Percentiles rank a stretch among this genome's conserved stretches.
Conservation (phyloP, 2,329 filamentous ascomycete species). For the Beauveria scarabaeidicola region DNA sequence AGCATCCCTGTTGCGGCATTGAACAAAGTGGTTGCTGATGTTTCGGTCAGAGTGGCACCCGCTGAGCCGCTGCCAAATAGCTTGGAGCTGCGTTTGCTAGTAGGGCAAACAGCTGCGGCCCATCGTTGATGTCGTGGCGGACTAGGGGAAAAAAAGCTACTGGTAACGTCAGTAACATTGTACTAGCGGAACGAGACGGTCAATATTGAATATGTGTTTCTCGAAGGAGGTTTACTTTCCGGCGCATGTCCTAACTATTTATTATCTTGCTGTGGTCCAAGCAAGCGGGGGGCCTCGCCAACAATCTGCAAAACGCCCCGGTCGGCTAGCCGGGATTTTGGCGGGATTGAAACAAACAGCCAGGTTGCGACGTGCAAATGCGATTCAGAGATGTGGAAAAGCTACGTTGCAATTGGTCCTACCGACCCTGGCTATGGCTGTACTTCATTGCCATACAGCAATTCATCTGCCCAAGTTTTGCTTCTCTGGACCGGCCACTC, state of each 20-base stretch:
- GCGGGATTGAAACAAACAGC: slow-evolving; percentile 4
- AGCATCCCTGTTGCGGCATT: not conserved
- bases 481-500: not conserved
- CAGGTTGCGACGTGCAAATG: not conserved
- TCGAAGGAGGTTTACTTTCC: not conserved
- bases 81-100: not conserved
- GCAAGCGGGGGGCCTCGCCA: not conserved
- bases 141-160: no score
- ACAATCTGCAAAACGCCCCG: not conserved
- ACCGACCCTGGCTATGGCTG: not conserved
- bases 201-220: not conserved
- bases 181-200: not conserved
- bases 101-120: not conserved
- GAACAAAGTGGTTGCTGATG: not conserved
- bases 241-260: not conserved
- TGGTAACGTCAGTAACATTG: no score
- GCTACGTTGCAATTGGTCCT: slow-evolving; percentile 2
- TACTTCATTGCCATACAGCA: not conserved
- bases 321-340: slow-evolving; percentile 2
- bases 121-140: not conserved
- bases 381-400: not conserved
- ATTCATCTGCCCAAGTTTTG: not conserved
- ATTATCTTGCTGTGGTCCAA: not conserved
- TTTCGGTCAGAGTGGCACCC: not conserved
- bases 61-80: not conserved